Conservation (phyloP, 2,329 filamentous ascomycete genomes). For the Botrytis pseudocinerea region DNA sequence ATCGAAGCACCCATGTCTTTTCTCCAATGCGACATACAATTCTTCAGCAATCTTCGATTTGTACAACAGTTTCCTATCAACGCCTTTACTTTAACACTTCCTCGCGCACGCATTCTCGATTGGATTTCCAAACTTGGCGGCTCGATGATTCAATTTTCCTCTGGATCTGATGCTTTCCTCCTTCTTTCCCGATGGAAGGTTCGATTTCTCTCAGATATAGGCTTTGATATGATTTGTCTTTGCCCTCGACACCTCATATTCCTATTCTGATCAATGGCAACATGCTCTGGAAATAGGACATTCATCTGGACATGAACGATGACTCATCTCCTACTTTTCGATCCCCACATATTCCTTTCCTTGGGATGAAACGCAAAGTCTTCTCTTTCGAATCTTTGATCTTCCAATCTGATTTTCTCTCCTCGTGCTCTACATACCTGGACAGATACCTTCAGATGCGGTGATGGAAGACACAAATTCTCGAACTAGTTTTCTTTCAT, state of each 20-base stretch:
- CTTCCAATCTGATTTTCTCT: neutral
- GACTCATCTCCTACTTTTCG: neutral
- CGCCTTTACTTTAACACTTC: neutral
- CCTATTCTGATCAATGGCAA: neutral
- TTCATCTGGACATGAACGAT: neutral
- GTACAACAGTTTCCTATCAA: conserved; percentile 14
- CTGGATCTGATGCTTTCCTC: neutral
- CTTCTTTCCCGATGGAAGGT: neutral
- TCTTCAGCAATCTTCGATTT: neutral
- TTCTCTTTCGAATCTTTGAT: neutral
- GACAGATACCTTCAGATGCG: neutral
- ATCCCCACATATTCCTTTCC: neutral
- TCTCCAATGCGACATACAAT: neutral
- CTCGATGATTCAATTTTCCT: neutral
- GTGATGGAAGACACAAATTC: neutral
- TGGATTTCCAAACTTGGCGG: neutral
- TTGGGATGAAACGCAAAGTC: neutral
- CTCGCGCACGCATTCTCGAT: neutral
- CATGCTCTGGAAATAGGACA: neutral
- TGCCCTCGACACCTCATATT: neutral
- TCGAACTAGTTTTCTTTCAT: neutral
- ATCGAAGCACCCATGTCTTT: conserved; percentile 1
- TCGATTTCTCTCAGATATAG: neutral
- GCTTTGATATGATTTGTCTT: neutral
- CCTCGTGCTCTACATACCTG: neutral